phyloP scores from a whole-genome alignment of 2,329 filamentous ascomycete genomes.

The Metarhizium album region DNA sequence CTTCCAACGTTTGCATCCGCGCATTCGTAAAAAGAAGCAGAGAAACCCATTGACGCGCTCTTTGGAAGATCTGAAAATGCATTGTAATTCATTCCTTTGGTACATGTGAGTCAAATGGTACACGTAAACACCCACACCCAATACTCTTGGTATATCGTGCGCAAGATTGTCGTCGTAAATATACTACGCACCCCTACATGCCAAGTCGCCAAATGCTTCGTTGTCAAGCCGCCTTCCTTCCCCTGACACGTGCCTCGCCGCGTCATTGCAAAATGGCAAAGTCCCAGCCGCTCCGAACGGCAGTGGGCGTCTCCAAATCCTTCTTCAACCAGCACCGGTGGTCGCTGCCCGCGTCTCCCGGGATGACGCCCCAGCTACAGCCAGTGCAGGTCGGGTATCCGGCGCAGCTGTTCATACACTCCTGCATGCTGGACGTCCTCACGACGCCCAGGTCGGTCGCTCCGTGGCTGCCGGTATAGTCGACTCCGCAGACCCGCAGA shows the following conservation, averaged over 20 bases:
- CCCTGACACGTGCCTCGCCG: not conserved
- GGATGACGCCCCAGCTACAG: constrained; percentile 33
- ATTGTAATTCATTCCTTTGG: not conserved
- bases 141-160: not conserved
- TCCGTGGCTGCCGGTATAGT: constrained; percentile 27
- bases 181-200: not conserved
- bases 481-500: constrained; percentile 33
- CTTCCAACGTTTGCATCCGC: too few relatives aligned
- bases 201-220: too few relatives aligned
- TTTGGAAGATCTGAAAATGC: too few relatives aligned
- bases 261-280: constrained; percentile 27
- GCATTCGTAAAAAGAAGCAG: too few relatives aligned
- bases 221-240: too few relatives aligned
- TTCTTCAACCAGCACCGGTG: constrained; percentile 35
- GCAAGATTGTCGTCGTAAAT: not conserved
- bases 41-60: too few relatives aligned
- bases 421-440: constrained; percentile 27
- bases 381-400: constrained; percentile 28
- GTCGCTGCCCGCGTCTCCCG: constrained; percentile 26
- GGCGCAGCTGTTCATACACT: constrained; percentile 34
- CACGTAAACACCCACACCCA: too few relatives aligned
- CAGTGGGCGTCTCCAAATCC: constrained; percentile 21
- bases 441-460: constrained; percentile 25
- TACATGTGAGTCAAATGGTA: not conserved
- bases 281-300: constrained; percentile 27